Evolutionary conservation across 2,329 filamentous ascomycete genomes (phyloP), one percentile per base, ranked within the genome.

Genomic region (Sporothrix pseudoabietina): DNA sequence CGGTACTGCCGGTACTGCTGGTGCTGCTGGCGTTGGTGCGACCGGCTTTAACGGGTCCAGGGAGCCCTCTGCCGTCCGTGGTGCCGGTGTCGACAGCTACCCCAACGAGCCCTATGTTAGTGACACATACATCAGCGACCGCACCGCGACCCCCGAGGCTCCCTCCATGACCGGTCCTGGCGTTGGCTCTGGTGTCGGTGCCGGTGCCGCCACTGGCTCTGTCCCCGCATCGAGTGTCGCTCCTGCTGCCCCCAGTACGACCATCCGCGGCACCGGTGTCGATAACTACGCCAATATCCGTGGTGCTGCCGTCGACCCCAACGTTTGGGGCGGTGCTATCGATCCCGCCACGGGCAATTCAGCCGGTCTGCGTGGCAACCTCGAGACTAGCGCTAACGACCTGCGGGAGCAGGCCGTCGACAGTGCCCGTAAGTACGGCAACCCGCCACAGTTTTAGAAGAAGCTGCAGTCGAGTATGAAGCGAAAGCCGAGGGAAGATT

Each of bases 371-470:
- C 66, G 66, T 9, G 44, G 26, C 8, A 52, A 16, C 44, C 14
- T 52, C 3, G 65, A 68, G 14, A 35, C 65, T n/a, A 47, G 47
- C 19, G 47, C 30, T 5, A 47, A 30, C 47, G 66, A 39, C 14
- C 30, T 54, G 14, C 26, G 39, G 47, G 66, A 54, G 30, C 66
- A 54, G 47, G 66, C 26, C 4, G 30, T 26, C 7, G 66, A 54
- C 3, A 54, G 47, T 32, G 30, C 47, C 9, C 30, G 47, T 30
- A 69, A 69, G 47, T 71, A 71, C 44, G 70, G 70, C 70, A 71
- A 65, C 57, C 30, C 57, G 57, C 44, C 57, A n/a, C 59, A 71
- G 10, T 71, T 71, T 19, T 72, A 72, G n/a, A 30, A 26, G 26
- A 59, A 26, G 6, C 1, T 3, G 32, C 26, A 12, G 30, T 10